Percentiles rank a stretch among this genome's conserved stretches.
Evolutionary conservation across 1,284 basidiomycete genomes (phyloP).

Genomic region (Peniophora sp.): DNA sequence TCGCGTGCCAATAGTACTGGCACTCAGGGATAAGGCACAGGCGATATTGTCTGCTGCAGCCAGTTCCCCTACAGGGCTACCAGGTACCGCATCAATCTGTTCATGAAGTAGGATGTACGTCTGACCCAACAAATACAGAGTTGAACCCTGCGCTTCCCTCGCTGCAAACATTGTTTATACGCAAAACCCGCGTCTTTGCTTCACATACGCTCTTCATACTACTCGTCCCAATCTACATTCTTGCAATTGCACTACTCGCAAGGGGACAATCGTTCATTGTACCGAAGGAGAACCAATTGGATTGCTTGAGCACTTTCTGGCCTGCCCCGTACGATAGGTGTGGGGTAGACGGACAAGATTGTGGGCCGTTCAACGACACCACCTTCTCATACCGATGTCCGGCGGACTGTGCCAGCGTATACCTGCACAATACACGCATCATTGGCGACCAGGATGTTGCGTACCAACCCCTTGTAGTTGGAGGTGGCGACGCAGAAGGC

Average conservation of each 20-base stretch:
- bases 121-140: no score
- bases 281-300: conserved; percentile 52
- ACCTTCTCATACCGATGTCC: conserved; percentile 78
- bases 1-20: no score
- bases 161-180: conserved; percentile 45
- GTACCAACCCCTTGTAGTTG: conserved; percentile 73
- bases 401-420: conserved; percentile 60
- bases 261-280: conserved; percentile 67
- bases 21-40: no score
- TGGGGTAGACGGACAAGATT: conserved; percentile 64
- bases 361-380: conserved; percentile 58
- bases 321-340: conserved; percentile 58
- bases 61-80: no score
- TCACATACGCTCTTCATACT: conserved; percentile 45
- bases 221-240: conserved; percentile 57
- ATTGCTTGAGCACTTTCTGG: conserved; percentile 70
- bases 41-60: no score
- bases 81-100: no score
- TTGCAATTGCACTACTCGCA: conserved; percentile 64
- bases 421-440: conserved; percentile 70
- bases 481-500: conserved; percentile 61
- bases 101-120: no score
- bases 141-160: conserved; percentile 1
- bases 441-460: conserved; percentile 63
- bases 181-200: conserved; percentile 42